A percentile compares a stretch with the other conserved stretches of the same genome.
Conservation (phyloP, 768 basidiomycete genomes). For the Mycena epipterygia region DNA sequence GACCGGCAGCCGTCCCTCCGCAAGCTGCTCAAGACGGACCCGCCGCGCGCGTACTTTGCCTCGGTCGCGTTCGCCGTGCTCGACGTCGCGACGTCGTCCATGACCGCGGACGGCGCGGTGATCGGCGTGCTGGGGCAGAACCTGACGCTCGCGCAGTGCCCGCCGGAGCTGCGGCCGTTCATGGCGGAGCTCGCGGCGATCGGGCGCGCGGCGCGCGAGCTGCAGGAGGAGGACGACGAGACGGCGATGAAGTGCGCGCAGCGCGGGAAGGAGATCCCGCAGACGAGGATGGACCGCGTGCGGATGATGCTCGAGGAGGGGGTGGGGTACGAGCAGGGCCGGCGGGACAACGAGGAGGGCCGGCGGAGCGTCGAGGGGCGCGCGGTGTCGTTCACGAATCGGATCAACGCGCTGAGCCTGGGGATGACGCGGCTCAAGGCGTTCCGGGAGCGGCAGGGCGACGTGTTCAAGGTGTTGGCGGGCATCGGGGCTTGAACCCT, state of each 20-base stretch:
- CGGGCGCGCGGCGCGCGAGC: conserved; percentile 60
- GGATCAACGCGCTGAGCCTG: conserved; percentile 81
- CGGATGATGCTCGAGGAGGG: conserved; percentile 70
- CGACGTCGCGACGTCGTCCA: conserved; percentile 67
- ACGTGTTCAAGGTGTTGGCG: conserved; percentile 77
- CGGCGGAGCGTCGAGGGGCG: conserved; percentile 64
- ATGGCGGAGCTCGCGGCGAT: conserved; percentile 75
- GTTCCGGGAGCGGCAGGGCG: conserved; percentile 79
- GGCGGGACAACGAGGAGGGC: conserved; percentile 42
- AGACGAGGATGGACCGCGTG: conserved; percentile 72
- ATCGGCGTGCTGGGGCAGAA: conserved; percentile 70
- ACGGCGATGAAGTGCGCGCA: conserved; percentile 60
- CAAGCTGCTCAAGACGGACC: conserved; percentile 69
- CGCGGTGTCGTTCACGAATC: conserved; percentile 80
- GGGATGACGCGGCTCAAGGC: conserved; percentile 77
- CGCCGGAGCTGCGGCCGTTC: conserved; percentile 72
- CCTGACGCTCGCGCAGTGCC: conserved; percentile 73
- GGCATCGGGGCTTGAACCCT: conserved; percentile 54
- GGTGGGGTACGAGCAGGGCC: conserved; percentile 57
- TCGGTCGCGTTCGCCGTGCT: conserved; percentile 81
- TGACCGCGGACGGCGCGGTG: conserved; percentile 65
- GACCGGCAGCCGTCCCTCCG: conserved; percentile 68
- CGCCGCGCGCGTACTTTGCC: conserved; percentile 84
- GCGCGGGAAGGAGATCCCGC: conserved; percentile 50
- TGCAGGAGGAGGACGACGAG: conserved; percentile 68